Percentiles rank a stretch among this genome's conserved stretches.
Evolutionary conservation across 192 early-diverging fungal species (phyloP).

Genomic region (Coemansia guatemalensis): DNA sequence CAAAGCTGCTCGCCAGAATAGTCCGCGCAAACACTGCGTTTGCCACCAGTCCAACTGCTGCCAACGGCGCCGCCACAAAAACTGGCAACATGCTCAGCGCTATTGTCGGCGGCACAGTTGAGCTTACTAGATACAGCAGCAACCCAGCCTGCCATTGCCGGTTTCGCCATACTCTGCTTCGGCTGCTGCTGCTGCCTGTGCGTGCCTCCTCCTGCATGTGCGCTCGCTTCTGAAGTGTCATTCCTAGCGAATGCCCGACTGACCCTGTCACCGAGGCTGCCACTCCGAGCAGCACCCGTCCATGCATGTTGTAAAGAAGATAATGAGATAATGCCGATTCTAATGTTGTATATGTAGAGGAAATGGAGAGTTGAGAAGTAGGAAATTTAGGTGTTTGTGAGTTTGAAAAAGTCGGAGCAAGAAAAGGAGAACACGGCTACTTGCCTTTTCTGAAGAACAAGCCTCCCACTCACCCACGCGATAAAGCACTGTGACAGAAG

Average conservation of each 20-base stretch:
- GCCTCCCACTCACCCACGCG: neutral
- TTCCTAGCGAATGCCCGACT: slow-evolving; percentile 69
- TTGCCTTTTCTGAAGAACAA: neutral
- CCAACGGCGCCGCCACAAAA: slow-evolving; percentile 73
- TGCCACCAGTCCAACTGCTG: slow-evolving; percentile 70
- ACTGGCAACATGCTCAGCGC: slow-evolving; percentile 77
- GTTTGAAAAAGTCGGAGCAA: neutral
- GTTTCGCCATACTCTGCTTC: slow-evolving; percentile 34
- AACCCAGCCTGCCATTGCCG: slow-evolving; percentile 69
- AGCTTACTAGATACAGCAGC: slow-evolving; percentile 65
- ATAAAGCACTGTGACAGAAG: neutral
- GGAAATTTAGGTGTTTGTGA: neutral
- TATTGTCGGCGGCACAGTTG: slow-evolving; percentile 68
- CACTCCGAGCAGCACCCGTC: slow-evolving; percentile 55
- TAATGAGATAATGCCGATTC: neutral
- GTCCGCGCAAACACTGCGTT: slow-evolving; percentile 73
- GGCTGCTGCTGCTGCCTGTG: slow-evolving; percentile 7
- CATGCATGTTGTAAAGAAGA: slow-evolving; percentile 23
- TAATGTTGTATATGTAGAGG: neutral
- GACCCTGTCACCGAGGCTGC: slow-evolving; percentile 64
- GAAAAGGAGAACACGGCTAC: neutral
- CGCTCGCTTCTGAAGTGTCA: slow-evolving; percentile 75
- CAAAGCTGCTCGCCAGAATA: slow-evolving; percentile 65
- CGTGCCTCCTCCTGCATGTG: slow-evolving; percentile 52
- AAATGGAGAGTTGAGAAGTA: neutral